phyloP scores from a whole-genome alignment of 768 basidiomycete genomes.

The Hericium alpestre region DNA sequence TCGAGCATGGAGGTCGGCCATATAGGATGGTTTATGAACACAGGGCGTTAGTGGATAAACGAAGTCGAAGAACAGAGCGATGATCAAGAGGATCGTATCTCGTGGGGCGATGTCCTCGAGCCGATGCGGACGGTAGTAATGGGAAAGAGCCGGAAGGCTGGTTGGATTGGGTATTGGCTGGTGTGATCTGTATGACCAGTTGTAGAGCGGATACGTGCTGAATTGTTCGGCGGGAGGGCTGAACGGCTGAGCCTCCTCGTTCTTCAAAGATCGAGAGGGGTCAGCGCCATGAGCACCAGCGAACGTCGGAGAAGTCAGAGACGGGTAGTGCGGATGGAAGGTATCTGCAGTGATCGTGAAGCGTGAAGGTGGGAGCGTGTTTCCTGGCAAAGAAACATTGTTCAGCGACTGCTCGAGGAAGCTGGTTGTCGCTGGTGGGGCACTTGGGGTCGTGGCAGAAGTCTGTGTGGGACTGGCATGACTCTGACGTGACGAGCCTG shows the following conservation, averaged over 20 bases:
- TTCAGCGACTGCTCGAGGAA: conserved; percentile 45
- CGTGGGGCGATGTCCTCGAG: conserved; percentile 77
- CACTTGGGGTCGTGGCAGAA: conserved; percentile 2
- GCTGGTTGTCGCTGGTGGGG: conserved; percentile 20
- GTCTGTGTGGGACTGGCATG: conserved; percentile 7
- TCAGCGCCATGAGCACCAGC: conserved; percentile 31
- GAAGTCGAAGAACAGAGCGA: conserved; percentile 87
- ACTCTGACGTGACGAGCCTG: conserved; percentile 6
- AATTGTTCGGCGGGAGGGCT: conserved; percentile 39
- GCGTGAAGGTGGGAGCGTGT: conserved; percentile 51
- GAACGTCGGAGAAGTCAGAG: conserved; percentile 29
- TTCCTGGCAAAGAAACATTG: conserved; percentile 26
- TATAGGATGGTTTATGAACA: conserved; percentile 83
- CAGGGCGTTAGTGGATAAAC: conserved; percentile 88
- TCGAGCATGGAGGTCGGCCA: conserved; percentile 74
- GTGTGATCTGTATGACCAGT: conserved; percentile 64
- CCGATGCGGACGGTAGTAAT: conserved; percentile 63
- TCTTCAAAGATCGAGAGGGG: conserved; percentile 20
- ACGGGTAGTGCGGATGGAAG: conserved; percentile 46
- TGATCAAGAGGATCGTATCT: conserved; percentile 71
- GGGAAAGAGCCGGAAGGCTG: conserved; percentile 48
- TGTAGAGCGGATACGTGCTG: conserved; percentile 55
- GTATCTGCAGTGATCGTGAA: conserved; percentile 65
- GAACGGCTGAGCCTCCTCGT: conserved; percentile 34
- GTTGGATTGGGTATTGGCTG: conserved; percentile 37